Percentiles rank a stretch among this genome's conserved stretches.
Evolutionary conservation across 768 basidiomycete genomes (phyloP).

Genomic region (Lepiota venenata): DNA sequence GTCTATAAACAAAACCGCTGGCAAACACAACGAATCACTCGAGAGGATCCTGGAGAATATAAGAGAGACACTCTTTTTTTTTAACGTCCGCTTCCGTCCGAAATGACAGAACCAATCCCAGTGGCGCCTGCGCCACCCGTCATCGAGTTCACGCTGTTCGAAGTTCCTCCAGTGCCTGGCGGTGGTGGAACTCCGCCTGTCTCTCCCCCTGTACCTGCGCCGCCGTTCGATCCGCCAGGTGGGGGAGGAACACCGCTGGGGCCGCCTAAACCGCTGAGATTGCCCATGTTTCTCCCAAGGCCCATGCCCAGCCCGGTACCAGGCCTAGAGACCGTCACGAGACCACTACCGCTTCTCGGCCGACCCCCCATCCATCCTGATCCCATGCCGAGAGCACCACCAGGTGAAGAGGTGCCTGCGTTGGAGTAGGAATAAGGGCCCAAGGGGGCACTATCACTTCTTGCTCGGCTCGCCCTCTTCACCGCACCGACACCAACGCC

Average conservation of each 20-base stretch:
- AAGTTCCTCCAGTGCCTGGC: neutral
- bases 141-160: neutral
- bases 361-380: constrained; percentile 29
- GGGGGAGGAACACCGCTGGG: neutral
- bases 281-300: constrained; percentile 9
- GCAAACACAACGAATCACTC: neutral
- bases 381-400: constrained; percentile 20
- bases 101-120: neutral
- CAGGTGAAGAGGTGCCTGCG: constrained; percentile 17
- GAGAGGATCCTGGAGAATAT: neutral
- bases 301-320: constrained; percentile 13
- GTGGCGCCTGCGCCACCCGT: neutral
- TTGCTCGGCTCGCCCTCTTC: constrained; percentile 47
- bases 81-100: constrained; percentile 6
- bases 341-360: constrained; percentile 51
- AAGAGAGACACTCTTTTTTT: no score
- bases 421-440: constrained; percentile 38
- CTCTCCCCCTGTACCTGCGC: neutral
- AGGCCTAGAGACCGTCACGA: constrained; percentile 21
- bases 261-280: neutral
- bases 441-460: constrained; percentile 66
- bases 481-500: constrained; percentile 22
- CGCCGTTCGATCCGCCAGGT: neutral
- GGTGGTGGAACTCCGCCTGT: neutral
- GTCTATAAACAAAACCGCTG: constrained; percentile 2